Evolutionary conservation across 2,329 filamentous ascomycete species (phyloP).

Genomic region (Fusarium scirpi): DNA sequence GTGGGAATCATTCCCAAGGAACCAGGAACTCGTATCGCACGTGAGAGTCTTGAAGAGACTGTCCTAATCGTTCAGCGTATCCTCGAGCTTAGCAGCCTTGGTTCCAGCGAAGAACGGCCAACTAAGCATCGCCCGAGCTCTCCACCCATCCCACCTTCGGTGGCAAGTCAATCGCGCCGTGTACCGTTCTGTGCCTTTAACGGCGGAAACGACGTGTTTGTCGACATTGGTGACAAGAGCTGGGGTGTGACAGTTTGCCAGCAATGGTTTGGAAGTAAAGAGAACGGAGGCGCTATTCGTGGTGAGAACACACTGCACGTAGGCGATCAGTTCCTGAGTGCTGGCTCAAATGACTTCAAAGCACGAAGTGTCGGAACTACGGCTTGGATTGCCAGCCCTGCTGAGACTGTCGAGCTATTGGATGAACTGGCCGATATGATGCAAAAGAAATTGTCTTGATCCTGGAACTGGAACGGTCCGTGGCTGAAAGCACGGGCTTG

Average conservation of each 20-base stretch:
- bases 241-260: slow-evolving; percentile 96
- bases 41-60: slow-evolving; percentile 94
- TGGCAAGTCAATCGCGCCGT: slow-evolving; percentile 42
- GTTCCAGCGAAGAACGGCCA: slow-evolving; percentile 48
- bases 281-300: slow-evolving; percentile 62
- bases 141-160: slow-evolving; percentile 32
- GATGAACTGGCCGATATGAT: slow-evolving; percentile 79
- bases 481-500: neutral
- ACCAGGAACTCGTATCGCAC: slow-evolving; percentile 75
- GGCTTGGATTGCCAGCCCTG: slow-evolving; percentile 94
- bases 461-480: neutral
- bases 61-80: slow-evolving; percentile 95
- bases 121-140: slow-evolving; percentile 40
- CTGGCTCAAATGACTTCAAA: slow-evolving; percentile 97
- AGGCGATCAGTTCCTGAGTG: slow-evolving; percentile 95
- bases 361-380: slow-evolving; percentile 91
- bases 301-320: slow-evolving; percentile 90
- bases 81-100: slow-evolving; percentile 80
- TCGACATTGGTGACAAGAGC: slow-evolving; percentile 97
- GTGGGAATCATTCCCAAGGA: slow-evolving; percentile 80
- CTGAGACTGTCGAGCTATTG: slow-evolving; percentile 88
- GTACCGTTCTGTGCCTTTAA: slow-evolving; percentile 99
- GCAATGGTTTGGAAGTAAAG: slow-evolving; percentile 78
- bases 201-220: slow-evolving; percentile 96
- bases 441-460: slow-evolving; percentile 51